phyloP scores from a whole-genome alignment of 2,329 filamentous ascomycete species.

The Ceratocystis harringtonii region DNA sequence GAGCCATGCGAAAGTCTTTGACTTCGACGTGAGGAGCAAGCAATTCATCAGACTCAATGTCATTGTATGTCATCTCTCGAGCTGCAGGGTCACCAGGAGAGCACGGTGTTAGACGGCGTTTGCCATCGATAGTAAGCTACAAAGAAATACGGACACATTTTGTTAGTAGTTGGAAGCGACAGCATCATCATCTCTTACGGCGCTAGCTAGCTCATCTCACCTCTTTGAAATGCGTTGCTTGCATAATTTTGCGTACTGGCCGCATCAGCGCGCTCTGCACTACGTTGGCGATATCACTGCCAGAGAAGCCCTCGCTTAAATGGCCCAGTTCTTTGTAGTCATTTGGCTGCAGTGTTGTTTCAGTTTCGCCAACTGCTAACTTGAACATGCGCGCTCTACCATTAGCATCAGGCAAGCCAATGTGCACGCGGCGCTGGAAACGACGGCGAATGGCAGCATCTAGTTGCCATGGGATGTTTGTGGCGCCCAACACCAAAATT shows the following conservation, averaged over 20 bases:
- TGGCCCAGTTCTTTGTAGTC: slow-evolving; percentile 71
- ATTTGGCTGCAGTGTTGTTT: slow-evolving; percentile 60
- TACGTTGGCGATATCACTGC: slow-evolving; percentile 87
- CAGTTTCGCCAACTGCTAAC: slow-evolving; percentile 81
- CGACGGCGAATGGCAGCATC: slow-evolving; percentile 89
- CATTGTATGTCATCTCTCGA: slow-evolving; percentile 85
- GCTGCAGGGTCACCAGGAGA: slow-evolving; percentile 79
- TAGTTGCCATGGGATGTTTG: slow-evolving; percentile 97
- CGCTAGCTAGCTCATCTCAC: slow-evolving; percentile 32
- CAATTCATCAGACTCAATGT: slow-evolving; percentile 68
- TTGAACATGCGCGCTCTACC: slow-evolving; percentile 92
- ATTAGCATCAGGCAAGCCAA: slow-evolving; percentile 73
- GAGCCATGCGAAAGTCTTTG: slow-evolving; percentile 87
- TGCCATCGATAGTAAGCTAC: slow-evolving; percentile 55
- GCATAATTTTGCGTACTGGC: slow-evolving; percentile 89
- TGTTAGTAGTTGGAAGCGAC: not conserved
- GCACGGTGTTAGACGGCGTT: slow-evolving; percentile 67
- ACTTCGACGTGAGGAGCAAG: slow-evolving; percentile 73
- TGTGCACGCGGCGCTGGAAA: slow-evolving; percentile 93
- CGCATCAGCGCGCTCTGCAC: slow-evolving; percentile 97
- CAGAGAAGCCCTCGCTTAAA: slow-evolving; percentile 84
- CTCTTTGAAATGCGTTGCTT: slow-evolving; percentile 93
- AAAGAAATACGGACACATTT: slow-evolving; percentile 1
- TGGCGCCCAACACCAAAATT: slow-evolving; percentile 86
- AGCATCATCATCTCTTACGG: not conserved